A percentile compares a stretch with the other conserved stretches of the same genome.
These are phyloP conservation scores for Trichosanthes cucumerina DNA, from an alignment of 306 rosid genomes.

Conservation along the genomic window DNA sequence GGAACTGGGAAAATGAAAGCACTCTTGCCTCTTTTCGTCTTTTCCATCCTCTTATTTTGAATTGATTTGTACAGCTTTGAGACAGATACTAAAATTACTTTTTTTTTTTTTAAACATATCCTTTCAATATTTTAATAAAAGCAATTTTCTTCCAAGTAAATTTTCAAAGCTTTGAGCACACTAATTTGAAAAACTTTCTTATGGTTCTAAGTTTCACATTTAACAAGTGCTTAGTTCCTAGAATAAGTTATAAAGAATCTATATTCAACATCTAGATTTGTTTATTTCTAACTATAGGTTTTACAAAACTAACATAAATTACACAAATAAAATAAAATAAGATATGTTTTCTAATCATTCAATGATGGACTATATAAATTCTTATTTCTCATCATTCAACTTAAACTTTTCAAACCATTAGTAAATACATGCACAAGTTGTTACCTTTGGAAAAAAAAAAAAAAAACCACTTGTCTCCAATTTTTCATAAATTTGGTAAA, in stretches of 20 bases:
- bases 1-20: constrained; percentile 1
- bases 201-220: background rate
- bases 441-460: no score
- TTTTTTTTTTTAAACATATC: no score
- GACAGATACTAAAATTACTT: no score
- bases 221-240: background rate
- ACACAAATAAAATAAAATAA: no score
- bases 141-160: background rate
- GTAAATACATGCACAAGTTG: background rate
- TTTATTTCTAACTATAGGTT: no score
- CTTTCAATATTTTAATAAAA: background rate
- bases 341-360: background rate
- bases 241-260: no score
- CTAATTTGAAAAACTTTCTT: background rate
- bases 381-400: background rate
- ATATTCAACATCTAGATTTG: no score
- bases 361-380: background rate
- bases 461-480: background rate
- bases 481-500: no score
- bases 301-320: no score
- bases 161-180: background rate
- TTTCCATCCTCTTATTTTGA: background rate
- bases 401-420: background rate
- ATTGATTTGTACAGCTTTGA: no score
- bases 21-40: background rate